These are phyloP conservation scores for Lupinus albus DNA, from an alignment of 306 rosid species.

Conservation along the genomic window DNA sequence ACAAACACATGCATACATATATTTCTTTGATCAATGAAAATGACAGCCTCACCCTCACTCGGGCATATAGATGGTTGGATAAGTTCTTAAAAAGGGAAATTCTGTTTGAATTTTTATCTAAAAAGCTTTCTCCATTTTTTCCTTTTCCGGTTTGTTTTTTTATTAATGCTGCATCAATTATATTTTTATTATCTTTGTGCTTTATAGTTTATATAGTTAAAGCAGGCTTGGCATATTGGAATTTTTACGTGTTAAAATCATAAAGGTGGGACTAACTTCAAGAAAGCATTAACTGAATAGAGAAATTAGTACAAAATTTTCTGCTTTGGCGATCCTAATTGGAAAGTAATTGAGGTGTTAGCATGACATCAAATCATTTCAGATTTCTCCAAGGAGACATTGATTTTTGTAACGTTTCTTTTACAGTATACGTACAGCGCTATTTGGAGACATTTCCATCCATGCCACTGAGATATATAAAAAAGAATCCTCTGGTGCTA, in stretches of 20 bases:
- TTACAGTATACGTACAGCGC: slow-evolving; percentile 77
- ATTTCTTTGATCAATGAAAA: slow-evolving; percentile 18
- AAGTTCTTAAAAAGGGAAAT: slow-evolving; percentile 4
- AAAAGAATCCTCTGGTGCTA: slow-evolving; percentile 66
- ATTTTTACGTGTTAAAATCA: slow-evolving; percentile 21
- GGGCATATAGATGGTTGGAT: slow-evolving; percentile 20
- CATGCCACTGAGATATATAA: slow-evolving; percentile 85
- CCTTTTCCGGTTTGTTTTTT: neutral
- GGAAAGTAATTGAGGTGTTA: slow-evolving; percentile 2
- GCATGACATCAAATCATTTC: neutral
- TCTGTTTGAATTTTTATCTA: slow-evolving; percentile 17
- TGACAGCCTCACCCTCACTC: slow-evolving; percentile 22
- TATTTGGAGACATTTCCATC: slow-evolving; percentile 48
- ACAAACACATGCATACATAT: neutral
- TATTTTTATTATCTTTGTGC: slow-evolving; percentile 12
- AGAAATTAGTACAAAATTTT: slow-evolving; percentile 8
- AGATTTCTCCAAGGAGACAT: slow-evolving; percentile 17
- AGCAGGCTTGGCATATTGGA: neutral
- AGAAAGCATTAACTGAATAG: slow-evolving; percentile 18
- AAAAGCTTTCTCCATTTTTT: neutral
- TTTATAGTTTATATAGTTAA: neutral
- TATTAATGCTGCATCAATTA: slow-evolving; percentile 21
- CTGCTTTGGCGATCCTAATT: slow-evolving; percentile 19
- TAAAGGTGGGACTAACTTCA: slow-evolving; percentile 8
- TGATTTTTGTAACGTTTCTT: slow-evolving; percentile 29